Conservation (phyloP, 345 rosid genomes). For the Pugionium cornutum region DNA sequence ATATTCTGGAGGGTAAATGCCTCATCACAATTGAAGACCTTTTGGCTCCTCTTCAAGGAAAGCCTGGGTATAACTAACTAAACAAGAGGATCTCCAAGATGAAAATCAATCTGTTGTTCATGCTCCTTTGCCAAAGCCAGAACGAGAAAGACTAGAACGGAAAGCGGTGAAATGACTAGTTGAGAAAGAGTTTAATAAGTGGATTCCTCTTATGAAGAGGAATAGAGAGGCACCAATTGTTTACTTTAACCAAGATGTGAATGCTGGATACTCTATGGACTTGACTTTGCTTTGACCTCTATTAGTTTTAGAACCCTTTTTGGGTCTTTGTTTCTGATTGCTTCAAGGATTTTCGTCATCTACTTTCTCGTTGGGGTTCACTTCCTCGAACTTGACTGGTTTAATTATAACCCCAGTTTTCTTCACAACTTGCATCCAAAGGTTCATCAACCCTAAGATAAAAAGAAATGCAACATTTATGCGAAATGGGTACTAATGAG, state of each 20-base stretch:
- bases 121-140: constrained; percentile 76
- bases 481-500: background rate
- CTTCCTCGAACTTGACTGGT: constrained; percentile 73
- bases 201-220: constrained; percentile 77
- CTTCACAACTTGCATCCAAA: constrained; percentile 66
- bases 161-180: constrained; percentile 56
- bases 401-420: constrained; percentile 72
- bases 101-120: constrained; percentile 51
- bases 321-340: constrained; percentile 45
- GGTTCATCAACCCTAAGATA: background rate
- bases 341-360: constrained; percentile 44
- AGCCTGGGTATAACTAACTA: constrained; percentile 58
- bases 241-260: constrained; percentile 66
- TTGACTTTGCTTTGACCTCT: constrained; percentile 33
- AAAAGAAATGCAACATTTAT: constrained; percentile 10
- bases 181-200: constrained; percentile 64
- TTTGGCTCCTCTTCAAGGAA: constrained; percentile 63
- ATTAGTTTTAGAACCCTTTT: constrained; percentile 26
- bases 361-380: constrained; percentile 57
- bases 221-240: constrained; percentile 84
- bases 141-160: constrained; percentile 75
- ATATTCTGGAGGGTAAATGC: constrained; percentile 72
- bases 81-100: constrained; percentile 52
- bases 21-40: constrained; percentile 63
- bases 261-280: constrained; percentile 54